Conservation (phyloP, 2,329 filamentous ascomycete genomes). For the Trichoderma brevicompactum region DNA sequence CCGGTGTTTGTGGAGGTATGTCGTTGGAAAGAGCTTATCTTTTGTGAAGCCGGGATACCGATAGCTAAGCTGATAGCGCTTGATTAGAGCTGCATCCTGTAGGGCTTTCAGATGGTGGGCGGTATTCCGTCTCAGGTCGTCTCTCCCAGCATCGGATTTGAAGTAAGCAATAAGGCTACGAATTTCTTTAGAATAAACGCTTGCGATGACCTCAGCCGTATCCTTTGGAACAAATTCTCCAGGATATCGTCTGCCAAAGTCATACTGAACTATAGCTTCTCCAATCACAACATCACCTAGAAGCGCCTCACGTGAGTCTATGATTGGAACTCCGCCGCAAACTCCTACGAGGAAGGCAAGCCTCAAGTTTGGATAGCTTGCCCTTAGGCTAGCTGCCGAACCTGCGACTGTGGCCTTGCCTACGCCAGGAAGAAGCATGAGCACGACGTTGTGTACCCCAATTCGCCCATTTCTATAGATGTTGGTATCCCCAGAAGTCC, state of each 20-base stretch:
- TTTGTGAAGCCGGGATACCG: neutral
- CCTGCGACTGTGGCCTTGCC: slow-evolving; percentile 31
- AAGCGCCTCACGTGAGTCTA: slow-evolving; percentile 29
- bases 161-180: slow-evolving; percentile 35
- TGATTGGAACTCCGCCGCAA: slow-evolving; percentile 34
- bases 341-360: slow-evolving; percentile 32
- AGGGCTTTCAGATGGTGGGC: slow-evolving; percentile 4
- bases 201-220: slow-evolving; percentile 30
- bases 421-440: slow-evolving; percentile 34
- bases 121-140: neutral
- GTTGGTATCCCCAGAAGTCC: slow-evolving; percentile 38
- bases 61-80: neutral
- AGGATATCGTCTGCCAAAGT: slow-evolving; percentile 36
- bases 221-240: slow-evolving; percentile 35
- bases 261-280: slow-evolving; percentile 38
- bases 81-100: neutral
- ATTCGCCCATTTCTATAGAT: slow-evolving; percentile 36
- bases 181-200: slow-evolving; percentile 35
- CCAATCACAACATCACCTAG: slow-evolving; percentile 40
- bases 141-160: neutral
- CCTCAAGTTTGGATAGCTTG: slow-evolving; percentile 32
- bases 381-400: slow-evolving; percentile 11
- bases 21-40: neutral
- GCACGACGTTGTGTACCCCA: slow-evolving; percentile 34
- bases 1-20: neutral